Conservation (phyloP, 768 basidiomycete species). For the Cyclocybe cylindracea region DNA sequence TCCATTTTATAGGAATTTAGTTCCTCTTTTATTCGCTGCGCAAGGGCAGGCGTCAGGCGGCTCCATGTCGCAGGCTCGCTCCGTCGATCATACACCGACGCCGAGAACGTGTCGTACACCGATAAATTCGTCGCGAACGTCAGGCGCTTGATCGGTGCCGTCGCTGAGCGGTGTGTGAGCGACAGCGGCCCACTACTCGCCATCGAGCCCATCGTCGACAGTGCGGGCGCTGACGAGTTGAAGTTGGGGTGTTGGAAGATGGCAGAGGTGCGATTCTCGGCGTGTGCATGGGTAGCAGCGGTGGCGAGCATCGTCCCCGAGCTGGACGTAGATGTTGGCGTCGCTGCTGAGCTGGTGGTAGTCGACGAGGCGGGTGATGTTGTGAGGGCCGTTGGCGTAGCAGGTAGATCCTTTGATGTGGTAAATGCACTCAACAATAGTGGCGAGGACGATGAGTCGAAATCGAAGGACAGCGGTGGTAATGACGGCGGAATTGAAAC, state of each 20-base stretch:
- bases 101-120: conserved; percentile 95
- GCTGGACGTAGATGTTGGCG: background rate
- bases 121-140: conserved; percentile 91
- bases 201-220: conserved; percentile 55
- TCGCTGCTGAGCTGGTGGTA: conserved; percentile 20
- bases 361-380: conserved; percentile 27
- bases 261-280: conserved; percentile 25
- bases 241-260: conserved; percentile 80
- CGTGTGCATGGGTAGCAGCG: background rate
- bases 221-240: conserved; percentile 88
- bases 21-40: conserved; percentile 97
- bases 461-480: conserved; percentile 62
- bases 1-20: conserved; percentile 99
- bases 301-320: too few species aligned
- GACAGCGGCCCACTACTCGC: conserved; percentile 39
- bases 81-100: conserved; percentile 88
- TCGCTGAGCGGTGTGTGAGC: conserved; percentile 72
- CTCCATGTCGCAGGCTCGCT: conserved; percentile 98
- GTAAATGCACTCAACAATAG: conserved; percentile 22
- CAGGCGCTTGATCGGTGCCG: conserved; percentile 69
- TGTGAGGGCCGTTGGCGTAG: conserved; percentile 14
- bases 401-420: conserved; percentile 40
- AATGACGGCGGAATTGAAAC: conserved; percentile 56
- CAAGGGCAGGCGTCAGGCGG: conserved; percentile 89
- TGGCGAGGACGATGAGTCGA: conserved; percentile 31